phyloP scores from a whole-genome alignment of 768 basidiomycete genomes.

The Agrocybe praecox region DNA sequence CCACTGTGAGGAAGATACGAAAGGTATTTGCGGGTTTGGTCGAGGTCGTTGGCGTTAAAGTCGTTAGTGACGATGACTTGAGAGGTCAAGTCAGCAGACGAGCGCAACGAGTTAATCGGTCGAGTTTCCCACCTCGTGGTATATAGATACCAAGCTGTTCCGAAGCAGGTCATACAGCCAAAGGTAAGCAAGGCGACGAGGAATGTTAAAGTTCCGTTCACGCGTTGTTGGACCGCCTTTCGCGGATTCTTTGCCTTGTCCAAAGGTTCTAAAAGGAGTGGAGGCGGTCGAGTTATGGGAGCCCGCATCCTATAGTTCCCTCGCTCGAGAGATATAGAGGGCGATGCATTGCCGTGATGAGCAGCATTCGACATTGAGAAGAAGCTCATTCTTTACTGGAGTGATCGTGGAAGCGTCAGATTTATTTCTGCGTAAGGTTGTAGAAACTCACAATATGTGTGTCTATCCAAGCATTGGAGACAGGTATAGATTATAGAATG shows the following conservation, averaged over 20 bases:
- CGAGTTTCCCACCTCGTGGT: conserved; percentile 56
- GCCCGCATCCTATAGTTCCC: conserved; percentile 67
- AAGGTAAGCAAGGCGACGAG: conserved; percentile 49
- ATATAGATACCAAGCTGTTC: conserved; percentile 64
- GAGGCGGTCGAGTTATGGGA: conserved; percentile 28
- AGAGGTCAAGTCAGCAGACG: conserved; percentile 30
- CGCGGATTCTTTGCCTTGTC: conserved; percentile 1
- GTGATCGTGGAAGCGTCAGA: neutral
- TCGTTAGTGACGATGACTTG: conserved; percentile 24
- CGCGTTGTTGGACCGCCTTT: conserved; percentile 15
- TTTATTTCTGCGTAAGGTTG: neutral
- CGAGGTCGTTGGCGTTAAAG: conserved; percentile 7
- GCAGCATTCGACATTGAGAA: conserved; percentile 23
- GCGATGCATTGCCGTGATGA: conserved; percentile 41
- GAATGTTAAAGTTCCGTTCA: conserved; percentile 34
- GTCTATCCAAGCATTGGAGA: neutral
- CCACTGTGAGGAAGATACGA: conserved; percentile 84
- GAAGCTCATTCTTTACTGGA: conserved; percentile 24
- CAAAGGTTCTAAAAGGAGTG: conserved; percentile 12
- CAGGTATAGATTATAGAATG: too few relatives aligned
- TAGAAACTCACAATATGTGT: neutral
- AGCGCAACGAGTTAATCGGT: conserved; percentile 14
- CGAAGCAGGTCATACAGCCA: conserved; percentile 55
- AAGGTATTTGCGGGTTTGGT: conserved; percentile 47
- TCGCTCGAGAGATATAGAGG: conserved; percentile 67